Conservation (phyloP, 345 rosid species). For the Populus simonii region DNA sequence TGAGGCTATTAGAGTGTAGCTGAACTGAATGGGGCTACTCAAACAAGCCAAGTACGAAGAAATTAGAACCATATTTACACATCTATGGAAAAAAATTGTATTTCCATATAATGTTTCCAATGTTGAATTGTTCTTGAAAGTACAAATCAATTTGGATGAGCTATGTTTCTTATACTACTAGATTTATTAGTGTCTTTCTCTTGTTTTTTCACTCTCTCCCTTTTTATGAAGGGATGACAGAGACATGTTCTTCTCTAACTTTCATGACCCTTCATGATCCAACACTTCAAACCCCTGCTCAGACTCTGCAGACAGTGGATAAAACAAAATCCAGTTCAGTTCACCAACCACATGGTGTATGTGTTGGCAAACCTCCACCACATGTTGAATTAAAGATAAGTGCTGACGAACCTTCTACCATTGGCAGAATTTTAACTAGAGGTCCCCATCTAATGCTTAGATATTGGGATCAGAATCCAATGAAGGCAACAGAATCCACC, state of each 20-base stretch:
- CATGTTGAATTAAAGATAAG: slow-evolving; percentile 64
- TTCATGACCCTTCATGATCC: slow-evolving; percentile 62
- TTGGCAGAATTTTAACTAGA: slow-evolving; percentile 67
- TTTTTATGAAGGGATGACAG: slow-evolving; percentile 69
- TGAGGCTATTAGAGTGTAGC: too few species aligned
- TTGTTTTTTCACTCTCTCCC: background rate
- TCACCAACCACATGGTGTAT: slow-evolving; percentile 48
- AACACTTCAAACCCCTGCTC: slow-evolving; percentile 18
- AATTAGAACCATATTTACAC: too few species aligned
- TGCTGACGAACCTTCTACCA: slow-evolving; percentile 35
- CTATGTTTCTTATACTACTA: background rate
- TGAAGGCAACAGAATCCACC: slow-evolving; percentile 20
- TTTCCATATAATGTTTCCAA: background rate
- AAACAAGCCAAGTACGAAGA: too few species aligned
- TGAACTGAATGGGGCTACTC: too few species aligned
- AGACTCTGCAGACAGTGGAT: slow-evolving; percentile 19
- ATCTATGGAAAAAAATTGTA: too few species aligned
- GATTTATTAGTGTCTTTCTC: slow-evolving; percentile 7
- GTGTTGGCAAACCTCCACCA: slow-evolving; percentile 81
- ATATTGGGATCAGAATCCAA: slow-evolving; percentile 53
- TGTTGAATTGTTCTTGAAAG: background rate
- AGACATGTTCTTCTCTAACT: slow-evolving; percentile 75
- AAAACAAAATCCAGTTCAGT: slow-evolving; percentile 5
- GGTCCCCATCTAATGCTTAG: slow-evolving; percentile 78
- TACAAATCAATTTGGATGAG: background rate